Conservation (phyloP, 2,329 filamentous ascomycete genomes). For the Penicillium sp. region DNA sequence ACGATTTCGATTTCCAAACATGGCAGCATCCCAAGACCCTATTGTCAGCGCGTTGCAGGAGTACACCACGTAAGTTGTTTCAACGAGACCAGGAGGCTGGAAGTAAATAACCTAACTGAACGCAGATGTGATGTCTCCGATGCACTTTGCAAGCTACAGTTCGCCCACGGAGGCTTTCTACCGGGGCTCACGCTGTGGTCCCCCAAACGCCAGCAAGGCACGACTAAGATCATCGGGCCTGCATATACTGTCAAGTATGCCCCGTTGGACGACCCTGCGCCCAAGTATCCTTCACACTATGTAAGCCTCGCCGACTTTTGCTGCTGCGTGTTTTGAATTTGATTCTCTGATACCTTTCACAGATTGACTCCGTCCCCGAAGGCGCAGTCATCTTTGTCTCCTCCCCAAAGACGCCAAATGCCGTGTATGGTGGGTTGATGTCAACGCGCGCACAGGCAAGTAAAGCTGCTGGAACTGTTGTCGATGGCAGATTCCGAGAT, state of each 20-base stretch:
- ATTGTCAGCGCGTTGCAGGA: not conserved
- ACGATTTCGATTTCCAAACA: not conserved
- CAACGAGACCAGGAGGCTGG: not conserved
- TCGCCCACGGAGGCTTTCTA: constrained; percentile 32
- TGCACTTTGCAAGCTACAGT: constrained; percentile 31
- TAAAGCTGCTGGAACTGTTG: constrained; percentile 34
- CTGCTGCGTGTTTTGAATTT: not conserved
- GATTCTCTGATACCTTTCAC: not conserved
- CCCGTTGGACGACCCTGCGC: constrained; percentile 27
- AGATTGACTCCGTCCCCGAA: constrained; percentile 27
- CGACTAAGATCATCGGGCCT: constrained; percentile 26
- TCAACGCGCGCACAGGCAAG: constrained; percentile 30
- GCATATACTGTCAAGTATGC: constrained; percentile 33
- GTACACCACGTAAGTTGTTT: not conserved
- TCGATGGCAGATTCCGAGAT: constrained; percentile 38
- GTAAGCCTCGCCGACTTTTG: constrained; percentile 11
- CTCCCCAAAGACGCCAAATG: constrained; percentile 30
- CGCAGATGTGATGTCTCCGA: constrained; percentile 22
- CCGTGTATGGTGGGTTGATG: constrained; percentile 41
- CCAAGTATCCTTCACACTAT: constrained; percentile 30
- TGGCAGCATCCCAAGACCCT: not conserved
- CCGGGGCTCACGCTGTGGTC: constrained; percentile 31
- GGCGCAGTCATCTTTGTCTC: constrained; percentile 36
- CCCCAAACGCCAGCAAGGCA: constrained; percentile 18
- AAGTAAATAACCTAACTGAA: not conserved